phyloP scores from a whole-genome alignment of 148 eudicot species.

The Dysphania ambrosioides region DNA sequence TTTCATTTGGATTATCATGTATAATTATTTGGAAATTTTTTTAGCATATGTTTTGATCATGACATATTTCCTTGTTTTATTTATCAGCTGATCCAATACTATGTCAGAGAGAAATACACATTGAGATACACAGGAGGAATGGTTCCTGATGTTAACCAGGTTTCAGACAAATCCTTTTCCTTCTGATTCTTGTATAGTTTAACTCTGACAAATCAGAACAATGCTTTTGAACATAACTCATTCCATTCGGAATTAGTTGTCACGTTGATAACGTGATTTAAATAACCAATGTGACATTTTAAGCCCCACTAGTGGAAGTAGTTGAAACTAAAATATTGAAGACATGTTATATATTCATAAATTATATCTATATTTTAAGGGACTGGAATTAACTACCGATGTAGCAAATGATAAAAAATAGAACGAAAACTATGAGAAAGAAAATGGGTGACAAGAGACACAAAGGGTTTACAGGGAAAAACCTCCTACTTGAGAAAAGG shows the following conservation, averaged over 20 bases:
- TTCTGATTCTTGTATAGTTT: background rate
- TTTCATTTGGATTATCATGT: background rate
- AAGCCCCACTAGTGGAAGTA: background rate
- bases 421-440: too few relatives aligned
- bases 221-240: background rate
- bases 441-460: too few relatives aligned
- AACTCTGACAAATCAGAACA: background rate
- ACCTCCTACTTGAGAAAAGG: too few relatives aligned
- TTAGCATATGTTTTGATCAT: background rate
- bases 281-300: background rate
- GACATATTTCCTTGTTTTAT: background rate
- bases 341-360: background rate
- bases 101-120: slow-evolving; percentile 91
- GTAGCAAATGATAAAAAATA: too few relatives aligned
- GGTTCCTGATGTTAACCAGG: slow-evolving; percentile 99
- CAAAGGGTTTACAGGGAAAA: too few relatives aligned
- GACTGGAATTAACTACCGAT: too few relatives aligned
- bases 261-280: background rate
- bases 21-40: background rate
- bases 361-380: too few relatives aligned
- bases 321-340: background rate
- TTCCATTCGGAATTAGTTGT: background rate
- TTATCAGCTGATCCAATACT: slow-evolving; percentile 72
- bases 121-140: slow-evolving; percentile 99
- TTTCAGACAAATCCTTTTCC: slow-evolving; percentile 14